Conservation (phyloP, 2,329 filamentous ascomycete species). For the Cytospora schulzeri region DNA sequence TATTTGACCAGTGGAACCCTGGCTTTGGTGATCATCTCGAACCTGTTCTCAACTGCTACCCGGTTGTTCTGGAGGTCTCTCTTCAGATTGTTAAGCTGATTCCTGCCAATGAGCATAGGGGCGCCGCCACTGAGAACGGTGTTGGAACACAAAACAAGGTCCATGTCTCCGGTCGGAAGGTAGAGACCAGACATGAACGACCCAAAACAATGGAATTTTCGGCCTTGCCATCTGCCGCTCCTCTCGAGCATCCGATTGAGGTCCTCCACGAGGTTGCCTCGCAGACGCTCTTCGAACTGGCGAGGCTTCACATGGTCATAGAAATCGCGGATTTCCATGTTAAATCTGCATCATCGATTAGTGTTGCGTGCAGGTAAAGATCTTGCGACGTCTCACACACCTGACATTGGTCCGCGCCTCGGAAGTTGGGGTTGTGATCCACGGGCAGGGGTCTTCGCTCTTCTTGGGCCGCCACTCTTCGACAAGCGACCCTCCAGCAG, state of each 20-base stretch:
- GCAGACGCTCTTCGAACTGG: constrained; percentile 75
- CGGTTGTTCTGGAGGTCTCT: constrained; percentile 58
- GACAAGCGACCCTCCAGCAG: constrained; percentile 52
- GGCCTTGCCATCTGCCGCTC: constrained; percentile 8
- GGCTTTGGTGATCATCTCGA: constrained; percentile 72
- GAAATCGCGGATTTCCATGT: constrained; percentile 89
- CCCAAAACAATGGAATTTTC: constrained; percentile 77
- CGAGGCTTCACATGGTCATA: constrained; percentile 81
- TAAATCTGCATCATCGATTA: constrained; percentile 58
- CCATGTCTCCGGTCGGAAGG: constrained; percentile 81
- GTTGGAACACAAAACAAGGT: constrained; percentile 75
- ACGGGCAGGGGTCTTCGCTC: constrained; percentile 58
- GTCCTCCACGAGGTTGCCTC: constrained; percentile 70
- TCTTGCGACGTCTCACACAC: background rate
- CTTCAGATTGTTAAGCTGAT: constrained; percentile 54
- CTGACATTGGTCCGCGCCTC: constrained; percentile 40
- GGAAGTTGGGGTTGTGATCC: constrained; percentile 60
- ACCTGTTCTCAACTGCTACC: constrained; percentile 59
- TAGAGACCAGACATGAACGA: constrained; percentile 85
- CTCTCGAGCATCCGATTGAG: constrained; percentile 59
- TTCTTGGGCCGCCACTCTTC: constrained; percentile 53
- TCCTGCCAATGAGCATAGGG: constrained; percentile 44
- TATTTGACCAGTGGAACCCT: constrained; percentile 94
- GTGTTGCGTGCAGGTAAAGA: constrained; percentile 21
- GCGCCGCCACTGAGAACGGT: constrained; percentile 58